Percentiles rank a stretch among this genome's conserved stretches.
phyloP scores from a whole-genome alignment of 176 grass and related monocot species.

The Themeda triandra region DNA sequence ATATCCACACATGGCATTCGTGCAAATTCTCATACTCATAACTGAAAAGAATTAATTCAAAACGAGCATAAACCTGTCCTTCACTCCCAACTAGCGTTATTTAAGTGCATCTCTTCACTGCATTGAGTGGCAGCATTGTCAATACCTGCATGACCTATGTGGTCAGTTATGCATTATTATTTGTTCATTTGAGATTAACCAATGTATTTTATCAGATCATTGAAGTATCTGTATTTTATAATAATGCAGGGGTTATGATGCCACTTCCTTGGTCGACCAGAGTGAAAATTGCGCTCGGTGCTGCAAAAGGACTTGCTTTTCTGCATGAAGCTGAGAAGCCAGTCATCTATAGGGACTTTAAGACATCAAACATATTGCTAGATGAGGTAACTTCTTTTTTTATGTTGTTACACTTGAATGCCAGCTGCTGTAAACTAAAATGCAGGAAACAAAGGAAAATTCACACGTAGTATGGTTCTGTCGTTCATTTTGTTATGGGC shows the following conservation, averaged over 20 bases:
- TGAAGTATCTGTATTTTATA: background rate
- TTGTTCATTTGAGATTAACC: background rate
- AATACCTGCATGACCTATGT: background rate
- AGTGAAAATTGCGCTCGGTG: slow-evolving; percentile 70
- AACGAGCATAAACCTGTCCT: background rate
- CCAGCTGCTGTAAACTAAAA: background rate
- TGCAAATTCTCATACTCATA: background rate
- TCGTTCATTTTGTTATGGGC: background rate
- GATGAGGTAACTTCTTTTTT: slow-evolving; percentile 40
- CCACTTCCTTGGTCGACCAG: slow-evolving; percentile 66
- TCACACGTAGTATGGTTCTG: background rate
- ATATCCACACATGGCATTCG: background rate
- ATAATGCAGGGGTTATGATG: slow-evolving; percentile 44
- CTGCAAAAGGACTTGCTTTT: slow-evolving; percentile 73
- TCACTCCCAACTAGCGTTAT: background rate
- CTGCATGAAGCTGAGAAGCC: slow-evolving; percentile 75
- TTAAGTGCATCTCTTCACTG: background rate
- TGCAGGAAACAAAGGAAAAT: background rate
- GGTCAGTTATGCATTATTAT: background rate
- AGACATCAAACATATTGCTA: slow-evolving; percentile 78
- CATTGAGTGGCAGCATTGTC: background rate
- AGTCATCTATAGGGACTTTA: slow-evolving; percentile 84
- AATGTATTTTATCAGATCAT: background rate
- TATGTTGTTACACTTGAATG: background rate
- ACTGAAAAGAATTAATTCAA: background rate